Conservation (phyloP, 2,329 filamentous ascomycete genomes). For the Emmonsiellopsis sp. region DNA sequence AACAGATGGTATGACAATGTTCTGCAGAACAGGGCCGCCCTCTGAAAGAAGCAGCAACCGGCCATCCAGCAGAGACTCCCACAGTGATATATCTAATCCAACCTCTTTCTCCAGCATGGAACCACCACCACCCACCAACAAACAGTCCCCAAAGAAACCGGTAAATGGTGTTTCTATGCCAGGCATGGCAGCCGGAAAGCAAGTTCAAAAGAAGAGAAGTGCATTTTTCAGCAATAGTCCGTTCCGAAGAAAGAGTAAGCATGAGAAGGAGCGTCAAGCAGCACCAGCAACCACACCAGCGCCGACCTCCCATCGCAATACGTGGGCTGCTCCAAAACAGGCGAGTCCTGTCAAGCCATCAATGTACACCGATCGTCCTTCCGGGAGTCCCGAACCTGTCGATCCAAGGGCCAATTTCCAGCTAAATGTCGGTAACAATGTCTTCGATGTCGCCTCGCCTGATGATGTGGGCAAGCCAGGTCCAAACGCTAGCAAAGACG, state of each 20-base stretch:
- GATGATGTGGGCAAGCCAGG: constrained; percentile 44
- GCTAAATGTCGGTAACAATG: constrained; percentile 89
- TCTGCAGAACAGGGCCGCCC: constrained; percentile 68
- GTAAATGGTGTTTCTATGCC: constrained; percentile 31
- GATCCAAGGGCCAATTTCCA: constrained; percentile 90
- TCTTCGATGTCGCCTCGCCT: constrained; percentile 81
- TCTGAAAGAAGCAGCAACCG: constrained; percentile 65
- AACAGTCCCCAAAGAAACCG: constrained; percentile 63
- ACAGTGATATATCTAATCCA: constrained; percentile 82
- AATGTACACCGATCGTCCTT: constrained; percentile 16
- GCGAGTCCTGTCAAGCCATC: constrained; percentile 35
- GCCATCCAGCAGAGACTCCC: constrained; percentile 76
- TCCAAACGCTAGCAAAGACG: constrained; percentile 30
- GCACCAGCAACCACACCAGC: constrained; percentile 27
- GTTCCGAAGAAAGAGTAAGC: constrained; percentile 84
- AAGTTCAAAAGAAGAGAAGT: constrained; percentile 61
- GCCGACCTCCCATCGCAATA: constrained; percentile 37
- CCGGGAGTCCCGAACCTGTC: constrained; percentile 65
- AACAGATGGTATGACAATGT: constrained; percentile 93
- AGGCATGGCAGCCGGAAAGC: constrained; percentile 51
- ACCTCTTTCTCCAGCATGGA: constrained; percentile 85
- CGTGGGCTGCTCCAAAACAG: constrained; percentile 41
- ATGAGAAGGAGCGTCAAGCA: constrained; percentile 52
- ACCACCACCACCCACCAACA: constrained; percentile 61
- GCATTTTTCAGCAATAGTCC: constrained; percentile 91